Percentiles rank a stretch among this genome's conserved stretches.
phyloP scores from a whole-genome alignment of 495 filamentous ascomycete genomes.

The Neurospora sp. region DNA sequence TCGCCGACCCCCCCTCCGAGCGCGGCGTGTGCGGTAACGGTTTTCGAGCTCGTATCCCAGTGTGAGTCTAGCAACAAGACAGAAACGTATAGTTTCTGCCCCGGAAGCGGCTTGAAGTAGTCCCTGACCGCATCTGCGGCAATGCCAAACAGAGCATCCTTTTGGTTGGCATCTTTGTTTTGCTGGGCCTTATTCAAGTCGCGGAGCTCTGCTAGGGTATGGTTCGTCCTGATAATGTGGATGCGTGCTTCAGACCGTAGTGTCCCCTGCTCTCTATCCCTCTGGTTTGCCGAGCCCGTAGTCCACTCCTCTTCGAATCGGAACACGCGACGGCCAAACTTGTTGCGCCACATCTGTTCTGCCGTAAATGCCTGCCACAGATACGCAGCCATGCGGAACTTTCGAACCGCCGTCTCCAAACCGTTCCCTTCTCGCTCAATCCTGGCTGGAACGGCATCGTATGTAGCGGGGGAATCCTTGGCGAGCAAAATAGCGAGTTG shows the following conservation, averaged over 20 bases:
- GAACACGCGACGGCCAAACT: constrained; percentile 73
- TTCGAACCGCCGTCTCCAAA: constrained; percentile 67
- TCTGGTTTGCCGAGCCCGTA: constrained; percentile 59
- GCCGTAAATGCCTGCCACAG: constrained; percentile 94
- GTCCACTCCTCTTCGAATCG: constrained; percentile 92
- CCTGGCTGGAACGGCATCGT: constrained; percentile 69
- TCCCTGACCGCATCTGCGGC: constrained; percentile 63
- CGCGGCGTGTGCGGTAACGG: constrained; percentile 72
- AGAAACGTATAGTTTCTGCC: constrained; percentile 79
- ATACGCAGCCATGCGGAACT: constrained; percentile 86
- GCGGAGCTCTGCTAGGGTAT: constrained; percentile 74
- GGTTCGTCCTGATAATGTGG: constrained; percentile 70
- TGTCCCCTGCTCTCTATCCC: constrained; percentile 54
- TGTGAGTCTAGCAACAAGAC: constrained; percentile 75
- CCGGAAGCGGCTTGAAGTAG: constrained; percentile 61
- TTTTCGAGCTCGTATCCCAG: constrained; percentile 64
- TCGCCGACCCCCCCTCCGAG: constrained; percentile 55
- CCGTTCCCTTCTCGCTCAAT: constrained; percentile 69
- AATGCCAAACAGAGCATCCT: constrained; percentile 63
- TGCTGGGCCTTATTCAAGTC: constrained; percentile 77
- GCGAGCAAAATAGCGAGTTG: constrained; percentile 77
- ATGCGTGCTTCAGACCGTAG: constrained; percentile 87
- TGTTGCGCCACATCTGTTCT: constrained; percentile 86
- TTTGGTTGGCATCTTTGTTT: constrained; percentile 52
- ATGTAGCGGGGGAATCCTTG: constrained; percentile 79